A percentile compares a stretch with the other conserved stretches of the same genome.
Evolutionary conservation across 768 basidiomycete species (phyloP).

Genomic region (Rhodotorula paludigena): DNA sequence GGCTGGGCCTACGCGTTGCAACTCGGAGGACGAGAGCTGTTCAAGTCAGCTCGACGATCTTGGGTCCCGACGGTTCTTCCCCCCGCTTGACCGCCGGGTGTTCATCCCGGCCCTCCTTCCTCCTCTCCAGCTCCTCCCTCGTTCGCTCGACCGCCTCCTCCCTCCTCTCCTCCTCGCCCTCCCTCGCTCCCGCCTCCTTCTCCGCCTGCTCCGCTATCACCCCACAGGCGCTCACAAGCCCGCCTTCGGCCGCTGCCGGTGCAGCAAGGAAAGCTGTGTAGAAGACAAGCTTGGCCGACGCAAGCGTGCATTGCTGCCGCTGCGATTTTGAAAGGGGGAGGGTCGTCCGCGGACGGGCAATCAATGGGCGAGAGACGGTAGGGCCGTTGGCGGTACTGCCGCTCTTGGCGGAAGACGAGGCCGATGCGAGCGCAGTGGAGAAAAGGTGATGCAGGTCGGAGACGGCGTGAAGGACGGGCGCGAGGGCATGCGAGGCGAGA

Average conservation of each 20-base stretch:
- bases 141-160: background rate
- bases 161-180: background rate
- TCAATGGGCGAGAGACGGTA: constrained; percentile 3
- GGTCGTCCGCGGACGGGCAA: constrained; percentile 5
- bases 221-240: background rate
- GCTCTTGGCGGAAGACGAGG: background rate
- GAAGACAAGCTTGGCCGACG: constrained; percentile 22
- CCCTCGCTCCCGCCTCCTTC: background rate
- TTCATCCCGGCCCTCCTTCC: background rate
- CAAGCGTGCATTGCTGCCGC: constrained; percentile 25
- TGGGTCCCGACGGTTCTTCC: background rate
- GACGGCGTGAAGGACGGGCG: constrained; percentile 3
- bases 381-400: background rate
- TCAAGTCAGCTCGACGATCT: constrained; percentile 30
- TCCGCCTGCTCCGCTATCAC: background rate
- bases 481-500: constrained; percentile 9
- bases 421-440: background rate
- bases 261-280: constrained; percentile 10
- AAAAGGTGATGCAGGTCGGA: constrained; percentile 23
- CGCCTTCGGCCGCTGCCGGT: background rate
- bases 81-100: background rate
- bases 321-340: constrained; percentile 1
- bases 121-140: background rate
- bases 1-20: no score
- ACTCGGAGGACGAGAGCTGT: no score